Percentiles rank a stretch among this genome's conserved stretches.
Conservation (phyloP, 2,329 filamentous ascomycete genomes). For the Coleophoma eucalyptorum region DNA sequence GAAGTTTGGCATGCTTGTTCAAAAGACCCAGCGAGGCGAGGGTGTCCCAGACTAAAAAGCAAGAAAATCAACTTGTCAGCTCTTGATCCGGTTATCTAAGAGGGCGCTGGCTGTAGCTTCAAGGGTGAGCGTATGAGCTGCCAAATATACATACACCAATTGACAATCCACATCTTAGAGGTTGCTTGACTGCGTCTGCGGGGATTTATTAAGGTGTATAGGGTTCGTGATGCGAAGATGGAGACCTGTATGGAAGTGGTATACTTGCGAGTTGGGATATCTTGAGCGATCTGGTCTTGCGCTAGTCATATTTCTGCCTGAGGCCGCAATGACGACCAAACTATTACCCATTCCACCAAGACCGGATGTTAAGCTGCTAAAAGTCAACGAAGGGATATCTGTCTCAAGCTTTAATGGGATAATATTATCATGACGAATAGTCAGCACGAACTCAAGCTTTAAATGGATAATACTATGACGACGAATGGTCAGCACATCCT, state of each 20-base stretch:
- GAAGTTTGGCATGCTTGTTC: constrained; percentile 94
- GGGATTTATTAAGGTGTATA: no score
- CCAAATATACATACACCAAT: constrained; percentile 75
- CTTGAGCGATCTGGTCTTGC: neutral
- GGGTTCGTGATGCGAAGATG: no score
- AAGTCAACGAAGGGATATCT: no score
- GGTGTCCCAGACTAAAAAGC: constrained; percentile 73
- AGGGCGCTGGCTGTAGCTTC: neutral
- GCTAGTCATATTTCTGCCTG: neutral
- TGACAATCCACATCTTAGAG: constrained; percentile 80
- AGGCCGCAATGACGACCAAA: neutral
- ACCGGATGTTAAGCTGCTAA: neutral
- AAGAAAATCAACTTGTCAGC: constrained; percentile 23
- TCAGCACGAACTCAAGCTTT: no score
- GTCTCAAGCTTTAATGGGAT: no score
- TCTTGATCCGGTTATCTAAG: constrained; percentile 2
- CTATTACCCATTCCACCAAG: neutral
- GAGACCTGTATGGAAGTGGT: no score
- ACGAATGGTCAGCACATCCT: no score
- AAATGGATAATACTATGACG: no score
- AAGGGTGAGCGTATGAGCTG: neutral
- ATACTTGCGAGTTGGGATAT: neutral
- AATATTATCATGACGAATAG: no score
- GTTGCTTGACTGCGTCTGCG: neutral
- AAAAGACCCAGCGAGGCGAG: constrained; percentile 82